A percentile compares a stretch with the other conserved stretches of the same genome.
phyloP scores from a whole-genome alignment of 2,329 filamentous ascomycete species.

The Aureobasidium sp. region DNA sequence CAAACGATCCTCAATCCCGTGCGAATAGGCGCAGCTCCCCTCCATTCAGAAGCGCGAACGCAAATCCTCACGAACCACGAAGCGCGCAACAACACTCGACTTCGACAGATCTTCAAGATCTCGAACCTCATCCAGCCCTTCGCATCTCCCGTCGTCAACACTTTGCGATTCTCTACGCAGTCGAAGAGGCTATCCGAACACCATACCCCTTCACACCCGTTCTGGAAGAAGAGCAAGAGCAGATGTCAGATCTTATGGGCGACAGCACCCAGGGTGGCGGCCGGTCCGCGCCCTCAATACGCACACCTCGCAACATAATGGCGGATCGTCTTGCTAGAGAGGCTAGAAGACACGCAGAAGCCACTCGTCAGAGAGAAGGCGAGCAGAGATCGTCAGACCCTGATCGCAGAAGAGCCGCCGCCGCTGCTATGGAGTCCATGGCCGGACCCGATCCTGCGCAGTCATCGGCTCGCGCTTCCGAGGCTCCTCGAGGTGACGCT shows the following conservation, averaged over 20 bases:
- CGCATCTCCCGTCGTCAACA: constrained; percentile 77
- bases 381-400: constrained; percentile 34
- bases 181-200: constrained; percentile 81
- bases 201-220: constrained; percentile 79
- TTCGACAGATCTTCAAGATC: constrained; percentile 20
- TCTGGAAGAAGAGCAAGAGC: constrained; percentile 75
- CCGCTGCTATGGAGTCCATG: neutral
- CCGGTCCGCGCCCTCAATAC: constrained; percentile 42
- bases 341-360: constrained; percentile 54
- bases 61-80: constrained; percentile 11
- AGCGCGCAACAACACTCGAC: constrained; percentile 25
- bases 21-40: constrained; percentile 30
- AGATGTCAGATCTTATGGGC: constrained; percentile 78
- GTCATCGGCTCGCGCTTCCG: neutral
- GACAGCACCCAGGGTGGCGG: constrained; percentile 50
- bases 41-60: constrained; percentile 34
- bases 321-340: constrained; percentile 72
- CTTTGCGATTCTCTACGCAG: constrained; percentile 81
- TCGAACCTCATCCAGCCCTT: constrained; percentile 45
- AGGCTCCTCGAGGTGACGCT: neutral
- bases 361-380: constrained; percentile 21
- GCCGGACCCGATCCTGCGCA: neutral
- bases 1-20: constrained; percentile 31
- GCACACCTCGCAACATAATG: constrained; percentile 87
- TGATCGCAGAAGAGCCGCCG: constrained; percentile 20